These are phyloP conservation scores for Hemileccinum impolitum DNA, from an alignment of 768 basidiomycete genomes.

Conservation along the genomic window DNA sequence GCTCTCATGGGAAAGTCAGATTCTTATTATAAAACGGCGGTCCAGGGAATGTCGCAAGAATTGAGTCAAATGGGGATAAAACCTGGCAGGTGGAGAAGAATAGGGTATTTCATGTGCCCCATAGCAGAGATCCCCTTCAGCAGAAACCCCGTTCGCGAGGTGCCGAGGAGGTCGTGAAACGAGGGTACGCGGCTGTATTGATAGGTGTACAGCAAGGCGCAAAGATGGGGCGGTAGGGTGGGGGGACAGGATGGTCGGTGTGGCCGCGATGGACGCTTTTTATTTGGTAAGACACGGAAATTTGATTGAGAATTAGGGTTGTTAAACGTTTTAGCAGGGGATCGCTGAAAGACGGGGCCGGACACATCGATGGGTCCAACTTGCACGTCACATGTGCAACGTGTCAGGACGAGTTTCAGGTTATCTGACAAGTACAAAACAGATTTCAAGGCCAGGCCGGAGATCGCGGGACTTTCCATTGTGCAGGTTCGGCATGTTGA, in stretches of 20 bases:
- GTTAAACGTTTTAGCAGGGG: conserved; percentile 30
- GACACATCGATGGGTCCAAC: background rate
- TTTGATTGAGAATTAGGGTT: conserved; percentile 30
- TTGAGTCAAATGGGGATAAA: conserved; percentile 18
- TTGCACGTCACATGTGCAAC: conserved; percentile 1
- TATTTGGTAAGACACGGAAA: conserved; percentile 21
- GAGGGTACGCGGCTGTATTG: conserved; percentile 4
- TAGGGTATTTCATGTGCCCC: conserved; percentile 12
- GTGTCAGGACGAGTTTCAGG: background rate
- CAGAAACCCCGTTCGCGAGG: conserved; percentile 16
- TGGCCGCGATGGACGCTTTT: conserved; percentile 12
- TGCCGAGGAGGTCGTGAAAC: conserved; percentile 26
- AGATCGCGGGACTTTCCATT: conserved; percentile 24
- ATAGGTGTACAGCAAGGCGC: background rate
- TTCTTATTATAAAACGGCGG: conserved; percentile 9
- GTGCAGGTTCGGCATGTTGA: conserved; percentile 9
- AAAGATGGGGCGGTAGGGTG: conserved; percentile 7
- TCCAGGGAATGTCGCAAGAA: conserved; percentile 11
- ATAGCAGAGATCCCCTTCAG: conserved; percentile 4
- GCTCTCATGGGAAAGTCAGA: conserved; percentile 21
- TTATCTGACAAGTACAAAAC: conserved; percentile 16
- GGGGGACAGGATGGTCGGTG: conserved; percentile 1
- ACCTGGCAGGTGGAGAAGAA: conserved; percentile 8
- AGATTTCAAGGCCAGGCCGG: background rate
- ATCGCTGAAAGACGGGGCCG: conserved; percentile 20